Evolutionary conservation across 2,329 filamentous ascomycete genomes (phyloP).

Genomic region (Alternaria gaisen): DNA sequence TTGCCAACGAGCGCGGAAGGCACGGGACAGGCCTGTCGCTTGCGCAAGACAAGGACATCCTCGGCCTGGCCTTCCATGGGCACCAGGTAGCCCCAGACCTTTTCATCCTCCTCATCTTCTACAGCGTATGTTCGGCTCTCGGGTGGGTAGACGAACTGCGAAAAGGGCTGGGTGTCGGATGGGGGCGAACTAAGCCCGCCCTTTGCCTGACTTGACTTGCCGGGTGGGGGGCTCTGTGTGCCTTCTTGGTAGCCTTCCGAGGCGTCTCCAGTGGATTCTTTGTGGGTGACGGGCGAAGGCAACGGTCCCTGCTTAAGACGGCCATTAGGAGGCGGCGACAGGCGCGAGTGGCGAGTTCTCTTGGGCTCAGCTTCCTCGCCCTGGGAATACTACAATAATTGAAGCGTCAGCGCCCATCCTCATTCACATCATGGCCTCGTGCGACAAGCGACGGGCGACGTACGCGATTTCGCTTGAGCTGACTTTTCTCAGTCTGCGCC

Average conservation of each 20-base stretch:
- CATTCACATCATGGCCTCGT: neutral
- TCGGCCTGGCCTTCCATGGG: constrained; percentile 77
- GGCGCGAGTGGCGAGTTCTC: constrained; percentile 80
- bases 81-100: constrained; percentile 95
- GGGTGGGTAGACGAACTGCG: constrained; percentile 80
- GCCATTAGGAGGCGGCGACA: constrained; percentile 61
- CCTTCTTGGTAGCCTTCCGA: constrained; percentile 71
- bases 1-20: constrained; percentile 54
- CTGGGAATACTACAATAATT: constrained; percentile 66
- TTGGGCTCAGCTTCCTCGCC: constrained; percentile 74
- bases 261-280: constrained; percentile 65
- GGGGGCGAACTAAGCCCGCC: constrained; percentile 65
- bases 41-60: constrained; percentile 76
- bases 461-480: constrained; percentile 84
- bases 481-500: constrained; percentile 74
- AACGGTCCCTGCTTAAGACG: constrained; percentile 66
- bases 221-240: constrained; percentile 71
- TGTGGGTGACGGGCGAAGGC: constrained; percentile 80
- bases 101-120: constrained; percentile 82
- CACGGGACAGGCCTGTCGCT: constrained; percentile 73
- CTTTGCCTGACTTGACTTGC: constrained; percentile 51
- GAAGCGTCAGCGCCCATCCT: constrained; percentile 28
- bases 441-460: constrained; percentile 41
- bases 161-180: constrained; percentile 79
- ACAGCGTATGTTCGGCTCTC: constrained; percentile 80